phyloP scores from a whole-genome alignment of 192 early-diverging fungal species.

The Linnemannia zychae region DNA sequence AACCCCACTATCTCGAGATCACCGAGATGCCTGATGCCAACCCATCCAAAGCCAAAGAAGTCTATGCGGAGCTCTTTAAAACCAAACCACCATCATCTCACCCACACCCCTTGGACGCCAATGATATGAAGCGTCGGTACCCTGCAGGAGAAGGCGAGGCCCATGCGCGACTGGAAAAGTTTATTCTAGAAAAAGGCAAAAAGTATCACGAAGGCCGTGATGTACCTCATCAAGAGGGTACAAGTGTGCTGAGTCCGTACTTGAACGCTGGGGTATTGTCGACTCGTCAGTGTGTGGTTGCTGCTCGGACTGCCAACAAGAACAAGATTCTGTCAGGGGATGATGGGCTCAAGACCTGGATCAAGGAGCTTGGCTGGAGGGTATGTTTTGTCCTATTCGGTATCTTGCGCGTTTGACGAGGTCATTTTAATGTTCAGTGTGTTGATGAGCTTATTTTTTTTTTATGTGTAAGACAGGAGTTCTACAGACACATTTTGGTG shows the following conservation, averaged over 20 bases:
- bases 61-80: slow-evolving; percentile 27
- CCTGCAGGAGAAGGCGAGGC: slow-evolving; percentile 69
- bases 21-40: slow-evolving; percentile 19
- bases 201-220: slow-evolving; percentile 63
- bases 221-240: slow-evolving; percentile 52
- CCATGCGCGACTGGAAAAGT: slow-evolving; percentile 45
- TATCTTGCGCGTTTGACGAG: too few species aligned
- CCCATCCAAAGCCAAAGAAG: slow-evolving; percentile 9
- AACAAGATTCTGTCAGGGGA: slow-evolving; percentile 62
- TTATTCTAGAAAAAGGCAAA: slow-evolving; percentile 44
- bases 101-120: slow-evolving; percentile 24
- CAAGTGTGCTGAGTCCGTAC: slow-evolving; percentile 66
- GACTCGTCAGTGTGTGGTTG: slow-evolving; percentile 60
- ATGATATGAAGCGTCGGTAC: slow-evolving; percentile 19
- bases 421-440: too few species aligned
- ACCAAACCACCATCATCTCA: slow-evolving; percentile 11
- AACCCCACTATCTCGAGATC: slow-evolving; percentile 35
- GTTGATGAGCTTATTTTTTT: background rate
- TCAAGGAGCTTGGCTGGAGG: slow-evolving; percentile 74
- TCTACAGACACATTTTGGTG: slow-evolving; percentile 75
- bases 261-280: slow-evolving; percentile 66
- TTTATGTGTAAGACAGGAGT: slow-evolving; percentile 57
- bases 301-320: slow-evolving; percentile 61
- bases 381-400: slow-evolving; percentile 31
- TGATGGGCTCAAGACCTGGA: slow-evolving; percentile 70